Conservation (phyloP, 2,329 filamentous ascomycete genomes). For the Scedosporium apiospermum region DNA sequence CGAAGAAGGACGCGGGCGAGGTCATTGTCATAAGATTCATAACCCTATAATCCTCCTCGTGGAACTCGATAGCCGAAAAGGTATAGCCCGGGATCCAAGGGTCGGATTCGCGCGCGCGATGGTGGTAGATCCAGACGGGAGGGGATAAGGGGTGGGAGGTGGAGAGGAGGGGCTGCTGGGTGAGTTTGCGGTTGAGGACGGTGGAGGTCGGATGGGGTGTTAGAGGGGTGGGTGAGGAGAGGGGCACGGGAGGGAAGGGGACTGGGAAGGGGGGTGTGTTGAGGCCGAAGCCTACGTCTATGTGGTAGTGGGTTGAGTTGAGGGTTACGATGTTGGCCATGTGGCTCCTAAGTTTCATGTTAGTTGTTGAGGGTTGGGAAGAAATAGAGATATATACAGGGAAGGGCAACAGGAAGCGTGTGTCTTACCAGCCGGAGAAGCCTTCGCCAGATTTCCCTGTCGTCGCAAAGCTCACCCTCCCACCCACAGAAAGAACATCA, state of each 20-base stretch:
- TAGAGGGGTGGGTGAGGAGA: not conserved
- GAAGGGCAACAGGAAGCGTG: constrained; percentile 9
- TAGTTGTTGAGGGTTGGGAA: constrained; percentile 2
- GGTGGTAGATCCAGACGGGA: constrained; percentile 29
- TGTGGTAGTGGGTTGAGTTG: constrained; percentile 32
- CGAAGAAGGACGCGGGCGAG: constrained; percentile 25
- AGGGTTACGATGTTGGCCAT: constrained; percentile 52
- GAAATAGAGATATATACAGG: constrained; percentile 8
- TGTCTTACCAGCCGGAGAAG: constrained; percentile 18
- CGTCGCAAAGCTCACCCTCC: constrained; percentile 20
- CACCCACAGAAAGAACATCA: constrained; percentile 39
- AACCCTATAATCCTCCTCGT: constrained; percentile 34
- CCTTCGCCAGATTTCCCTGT: constrained; percentile 5
- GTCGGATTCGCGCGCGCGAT: constrained; percentile 16
- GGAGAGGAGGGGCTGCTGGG: not conserved
- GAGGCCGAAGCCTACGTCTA: constrained; percentile 54
- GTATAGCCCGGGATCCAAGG: constrained; percentile 39
- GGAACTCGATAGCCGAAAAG: constrained; percentile 40
- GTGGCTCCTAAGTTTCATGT: constrained; percentile 38
- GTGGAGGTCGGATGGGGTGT: not conserved
- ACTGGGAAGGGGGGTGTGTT: constrained; percentile 26
- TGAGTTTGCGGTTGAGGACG: not conserved
- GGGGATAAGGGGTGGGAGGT: constrained; percentile 12
- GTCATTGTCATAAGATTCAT: constrained; percentile 32
- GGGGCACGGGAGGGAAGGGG: constrained; percentile 15